A percentile compares a stretch with the other conserved stretches of the same genome.
Evolutionary conservation across 2,329 filamentous ascomycete species (phyloP).

Genomic region (Talaromyces atroroseus): DNA sequence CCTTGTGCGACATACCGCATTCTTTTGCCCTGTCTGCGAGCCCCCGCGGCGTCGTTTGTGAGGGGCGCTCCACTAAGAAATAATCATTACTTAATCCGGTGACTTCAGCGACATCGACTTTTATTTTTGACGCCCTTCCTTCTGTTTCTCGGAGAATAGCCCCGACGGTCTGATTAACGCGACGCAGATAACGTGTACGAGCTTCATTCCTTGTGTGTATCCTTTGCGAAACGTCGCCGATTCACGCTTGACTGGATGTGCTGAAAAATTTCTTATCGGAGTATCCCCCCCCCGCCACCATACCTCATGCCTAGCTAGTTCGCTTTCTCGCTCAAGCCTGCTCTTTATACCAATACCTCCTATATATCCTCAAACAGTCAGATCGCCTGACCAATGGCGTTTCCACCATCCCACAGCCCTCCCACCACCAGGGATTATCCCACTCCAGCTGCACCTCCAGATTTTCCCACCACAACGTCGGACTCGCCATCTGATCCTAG

Average conservation of each 20-base stretch:
- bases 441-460: neutral
- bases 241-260: neutral
- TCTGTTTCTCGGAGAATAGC: conserved; percentile 4
- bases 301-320: conserved; percentile 3
- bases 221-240: neutral
- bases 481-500: conserved; percentile 1
- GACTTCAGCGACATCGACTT: conserved; percentile 1
- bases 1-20: neutral
- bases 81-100: conserved; percentile 10
- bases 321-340: neutral
- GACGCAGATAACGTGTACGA: neutral
- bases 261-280: conserved; percentile 3
- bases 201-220: neutral
- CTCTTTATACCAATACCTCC: neutral
- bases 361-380: neutral
- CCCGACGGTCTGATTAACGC: neutral
- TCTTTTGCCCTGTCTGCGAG: neutral
- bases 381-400: conserved; percentile 7
- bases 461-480: neutral
- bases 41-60: conserved; percentile 1
- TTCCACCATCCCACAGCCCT: neutral
- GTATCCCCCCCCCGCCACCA: conserved; percentile 4
- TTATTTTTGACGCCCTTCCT: conserved; percentile 1
- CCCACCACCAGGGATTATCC: neutral
- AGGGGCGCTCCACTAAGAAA: conserved; percentile 7